Evolutionary conservation across 2,329 filamentous ascomycete genomes (phyloP).

Genomic region (Cryphonectria parasitica): DNA sequence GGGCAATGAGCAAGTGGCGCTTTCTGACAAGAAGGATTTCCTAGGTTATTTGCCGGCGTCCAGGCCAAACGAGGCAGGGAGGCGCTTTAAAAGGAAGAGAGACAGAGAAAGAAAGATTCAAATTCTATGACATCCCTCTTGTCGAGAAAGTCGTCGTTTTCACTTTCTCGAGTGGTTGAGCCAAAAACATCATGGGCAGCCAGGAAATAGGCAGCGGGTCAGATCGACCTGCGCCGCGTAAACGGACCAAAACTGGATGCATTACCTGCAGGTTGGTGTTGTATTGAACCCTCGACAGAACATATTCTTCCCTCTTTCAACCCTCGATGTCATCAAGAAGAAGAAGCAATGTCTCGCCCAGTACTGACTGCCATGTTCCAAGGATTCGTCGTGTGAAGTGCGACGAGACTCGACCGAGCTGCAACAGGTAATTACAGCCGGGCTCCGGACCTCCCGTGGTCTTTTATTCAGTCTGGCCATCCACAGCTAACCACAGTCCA

Average conservation of each 20-base stretch:
- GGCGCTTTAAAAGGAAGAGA: neutral
- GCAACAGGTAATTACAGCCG: constrained; percentile 32
- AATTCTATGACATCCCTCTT: neutral
- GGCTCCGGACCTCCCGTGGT: neutral
- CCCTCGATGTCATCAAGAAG: neutral
- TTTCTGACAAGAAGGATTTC: neutral
- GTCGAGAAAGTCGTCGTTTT: neutral
- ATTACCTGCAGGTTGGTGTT: constrained; percentile 34
- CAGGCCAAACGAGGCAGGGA: neutral
- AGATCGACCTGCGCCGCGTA: neutral
- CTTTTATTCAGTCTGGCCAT: neutral
- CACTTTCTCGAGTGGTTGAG: neutral
- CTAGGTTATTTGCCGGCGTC: neutral
- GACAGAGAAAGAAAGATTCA: neutral
- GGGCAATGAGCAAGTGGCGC: neutral
- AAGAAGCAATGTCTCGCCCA: neutral
- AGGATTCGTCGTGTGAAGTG: constrained; percentile 45
- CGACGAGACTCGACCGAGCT: constrained; percentile 40
- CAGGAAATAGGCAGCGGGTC: neutral
- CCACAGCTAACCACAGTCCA: neutral
- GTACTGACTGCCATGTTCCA: neutral
- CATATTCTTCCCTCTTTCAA: neutral
- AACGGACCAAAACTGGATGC: constrained; percentile 31
- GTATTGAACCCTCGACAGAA: neutral
- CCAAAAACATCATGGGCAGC: neutral